phyloP scores from a whole-genome alignment of 192 early-diverging fungal species.

The Dissophora globulifera region DNA sequence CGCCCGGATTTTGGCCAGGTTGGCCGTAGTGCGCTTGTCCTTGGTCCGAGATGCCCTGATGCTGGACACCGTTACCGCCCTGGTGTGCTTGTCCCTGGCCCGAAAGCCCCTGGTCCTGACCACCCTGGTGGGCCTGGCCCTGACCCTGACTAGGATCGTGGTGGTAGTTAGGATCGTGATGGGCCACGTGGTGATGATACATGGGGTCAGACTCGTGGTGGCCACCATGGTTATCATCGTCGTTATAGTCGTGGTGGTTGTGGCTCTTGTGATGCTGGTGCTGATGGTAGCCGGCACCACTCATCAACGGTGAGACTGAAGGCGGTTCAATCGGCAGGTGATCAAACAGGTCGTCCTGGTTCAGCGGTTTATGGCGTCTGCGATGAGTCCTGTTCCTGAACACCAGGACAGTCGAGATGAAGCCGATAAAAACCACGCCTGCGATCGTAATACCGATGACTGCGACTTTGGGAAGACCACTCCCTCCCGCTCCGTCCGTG shows the following conservation, averaged over 20 bases:
- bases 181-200: no score
- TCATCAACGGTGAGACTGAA: slow-evolving; percentile 14
- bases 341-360: slow-evolving; percentile 31
- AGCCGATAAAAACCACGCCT: slow-evolving; percentile 15
- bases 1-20: not conserved
- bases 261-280: slow-evolving; percentile 8
- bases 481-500: not conserved
- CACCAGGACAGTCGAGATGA: slow-evolving; percentile 17
- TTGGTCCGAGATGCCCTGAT: not conserved
- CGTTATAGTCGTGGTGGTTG: slow-evolving; percentile 14
- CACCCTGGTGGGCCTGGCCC: slow-evolving; percentile 2
- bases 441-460: slow-evolving; percentile 15
- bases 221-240: slow-evolving; percentile 11
- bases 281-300: not conserved
- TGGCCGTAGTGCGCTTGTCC: not conserved
- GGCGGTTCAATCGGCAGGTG: slow-evolving; percentile 26
- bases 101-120: not conserved
- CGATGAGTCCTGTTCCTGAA: slow-evolving; percentile 4
- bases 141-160: not conserved
- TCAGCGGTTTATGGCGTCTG: slow-evolving; percentile 19
- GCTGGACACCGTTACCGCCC: slow-evolving; percentile 6
- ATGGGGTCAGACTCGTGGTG: slow-evolving; percentile 2
- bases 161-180: not conserved
- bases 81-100: not conserved
- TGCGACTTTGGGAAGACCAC: slow-evolving; percentile 13